Percentiles rank a stretch among this genome's conserved stretches.
Conservation (phyloP, 2,329 filamentous ascomycete genomes). For the Phaeophleospora eucalypticola region DNA sequence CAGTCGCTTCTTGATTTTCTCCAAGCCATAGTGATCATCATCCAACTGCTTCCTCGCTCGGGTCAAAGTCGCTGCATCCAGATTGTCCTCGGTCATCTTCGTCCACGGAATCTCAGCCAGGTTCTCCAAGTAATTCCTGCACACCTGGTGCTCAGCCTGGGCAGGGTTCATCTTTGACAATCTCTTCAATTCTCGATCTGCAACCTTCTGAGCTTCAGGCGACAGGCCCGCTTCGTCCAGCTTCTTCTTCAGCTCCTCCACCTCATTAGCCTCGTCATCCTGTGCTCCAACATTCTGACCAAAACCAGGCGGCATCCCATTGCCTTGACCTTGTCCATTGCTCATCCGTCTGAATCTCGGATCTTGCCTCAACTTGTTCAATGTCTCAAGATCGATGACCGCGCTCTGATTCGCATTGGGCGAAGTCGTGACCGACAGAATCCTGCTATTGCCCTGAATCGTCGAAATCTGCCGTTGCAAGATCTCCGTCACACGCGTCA, state of each 20-base stretch:
- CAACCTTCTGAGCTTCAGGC: constrained; percentile 83
- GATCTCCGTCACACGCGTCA: constrained; percentile 78
- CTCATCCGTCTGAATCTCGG: constrained; percentile 36
- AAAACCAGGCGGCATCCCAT: constrained; percentile 32
- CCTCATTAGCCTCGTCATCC: constrained; percentile 80
- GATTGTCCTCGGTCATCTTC: constrained; percentile 74
- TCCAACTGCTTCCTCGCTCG: constrained; percentile 85
- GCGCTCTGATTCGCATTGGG: constrained; percentile 40
- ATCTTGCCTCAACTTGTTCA: constrained; percentile 42
- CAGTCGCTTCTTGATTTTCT: constrained; percentile 94
- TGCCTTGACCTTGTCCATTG: constrained; percentile 27
- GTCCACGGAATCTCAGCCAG: constrained; percentile 92
- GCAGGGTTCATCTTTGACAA: constrained; percentile 93
- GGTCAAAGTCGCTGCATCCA: constrained; percentile 74
- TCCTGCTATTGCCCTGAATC: constrained; percentile 83
- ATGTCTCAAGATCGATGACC: constrained; percentile 41
- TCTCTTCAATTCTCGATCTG: constrained; percentile 79
- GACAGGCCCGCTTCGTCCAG: constrained; percentile 76
- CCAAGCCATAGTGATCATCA: constrained; percentile 91
- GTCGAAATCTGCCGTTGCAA: constrained; percentile 75
- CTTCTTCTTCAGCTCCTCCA: constrained; percentile 87
- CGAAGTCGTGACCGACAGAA: constrained; percentile 68
- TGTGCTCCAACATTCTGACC: constrained; percentile 41
- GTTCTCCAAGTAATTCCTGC: constrained; percentile 88
- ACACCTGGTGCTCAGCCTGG: constrained; percentile 93